Conservation (phyloP, 1,284 basidiomycete genomes). For the Clitocybe nebularis region DNA sequence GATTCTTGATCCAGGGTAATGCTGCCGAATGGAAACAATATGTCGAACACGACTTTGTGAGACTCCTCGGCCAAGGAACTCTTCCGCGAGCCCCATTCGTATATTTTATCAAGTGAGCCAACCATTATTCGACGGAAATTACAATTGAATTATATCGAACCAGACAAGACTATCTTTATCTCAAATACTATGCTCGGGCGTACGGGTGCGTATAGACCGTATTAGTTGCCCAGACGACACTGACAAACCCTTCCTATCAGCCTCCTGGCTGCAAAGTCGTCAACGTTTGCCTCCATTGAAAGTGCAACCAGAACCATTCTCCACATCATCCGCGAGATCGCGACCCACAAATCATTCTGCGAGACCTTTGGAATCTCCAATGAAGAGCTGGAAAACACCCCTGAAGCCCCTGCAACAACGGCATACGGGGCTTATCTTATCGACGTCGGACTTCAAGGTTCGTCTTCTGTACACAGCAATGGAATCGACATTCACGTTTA, state of each 20-base stretch:
- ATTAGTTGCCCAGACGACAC: neutral
- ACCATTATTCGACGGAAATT: too few relatives aligned
- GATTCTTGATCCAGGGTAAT: conserved; percentile 62
- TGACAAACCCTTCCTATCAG: conserved; percentile 29
- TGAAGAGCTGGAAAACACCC: conserved; percentile 56
- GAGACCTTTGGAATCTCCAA: conserved; percentile 62
- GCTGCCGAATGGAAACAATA: conserved; percentile 67
- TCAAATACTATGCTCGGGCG: conserved; percentile 76
- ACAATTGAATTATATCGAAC: neutral
- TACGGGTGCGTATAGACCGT: conserved; percentile 46
- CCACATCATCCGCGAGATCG: conserved; percentile 65
- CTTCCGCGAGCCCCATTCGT: conserved; percentile 67
- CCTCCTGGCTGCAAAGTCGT: conserved; percentile 76
- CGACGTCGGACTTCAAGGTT: conserved; percentile 71
- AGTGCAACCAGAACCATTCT: conserved; percentile 65
- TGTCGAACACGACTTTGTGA: conserved; percentile 82
- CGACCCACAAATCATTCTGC: conserved; percentile 75
- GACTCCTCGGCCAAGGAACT: conserved; percentile 68
- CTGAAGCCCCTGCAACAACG: conserved; percentile 68
- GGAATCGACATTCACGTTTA: neutral
- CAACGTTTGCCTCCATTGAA: conserved; percentile 60
- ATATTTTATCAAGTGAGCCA: conserved; percentile 78
- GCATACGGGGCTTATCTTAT: conserved; percentile 88
- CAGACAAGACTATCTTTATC: conserved; percentile 76
- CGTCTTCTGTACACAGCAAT: neutral